A percentile compares a stretch with the other conserved stretches of the same genome.
These are phyloP conservation scores for Melampsora americana DNA, from an alignment of 1,284 basidiomycete genomes.

Conservation along the genomic window DNA sequence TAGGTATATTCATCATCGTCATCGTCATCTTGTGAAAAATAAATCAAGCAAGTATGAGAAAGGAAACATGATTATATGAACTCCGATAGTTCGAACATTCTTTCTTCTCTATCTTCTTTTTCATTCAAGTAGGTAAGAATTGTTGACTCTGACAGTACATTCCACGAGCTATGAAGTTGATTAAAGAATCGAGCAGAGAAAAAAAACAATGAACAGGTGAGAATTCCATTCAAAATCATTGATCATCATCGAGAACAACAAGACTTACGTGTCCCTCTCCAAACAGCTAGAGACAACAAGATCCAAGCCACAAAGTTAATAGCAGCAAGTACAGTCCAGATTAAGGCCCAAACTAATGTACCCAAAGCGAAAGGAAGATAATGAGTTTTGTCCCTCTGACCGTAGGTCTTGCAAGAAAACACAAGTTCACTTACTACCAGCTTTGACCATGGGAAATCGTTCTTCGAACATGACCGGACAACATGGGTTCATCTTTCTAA, in stretches of 20 bases:
- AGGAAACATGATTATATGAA: too few relatives aligned
- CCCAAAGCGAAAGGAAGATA: not conserved
- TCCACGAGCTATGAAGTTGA: slow-evolving; percentile 8
- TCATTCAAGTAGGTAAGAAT: slow-evolving; percentile 31
- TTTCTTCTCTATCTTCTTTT: too few relatives aligned
- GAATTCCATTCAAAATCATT: not conserved
- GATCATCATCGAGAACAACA: not conserved
- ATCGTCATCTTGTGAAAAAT: too few relatives aligned
- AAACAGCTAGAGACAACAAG: slow-evolving; percentile 11
- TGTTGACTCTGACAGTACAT: slow-evolving; percentile 43
- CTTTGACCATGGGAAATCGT: slow-evolving; percentile 19
- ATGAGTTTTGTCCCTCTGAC: not conserved
- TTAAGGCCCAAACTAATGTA: slow-evolving; percentile 13
- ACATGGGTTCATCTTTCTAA: slow-evolving; percentile 35
- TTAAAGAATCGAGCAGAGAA: too few relatives aligned
- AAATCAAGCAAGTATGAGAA: too few relatives aligned
- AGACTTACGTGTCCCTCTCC: slow-evolving; percentile 33
- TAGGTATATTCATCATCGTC: too few relatives aligned
- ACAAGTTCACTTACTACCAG: slow-evolving; percentile 4
- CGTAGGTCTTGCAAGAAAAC: not conserved
- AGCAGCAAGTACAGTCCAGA: slow-evolving; percentile 26
- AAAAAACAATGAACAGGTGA: not conserved
- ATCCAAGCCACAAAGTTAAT: slow-evolving; percentile 37
- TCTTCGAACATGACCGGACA: slow-evolving; percentile 25
- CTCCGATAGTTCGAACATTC: too few relatives aligned